Conservation (phyloP, 1,139 yeast species). For the Lizanozyma gosingica region DNA sequence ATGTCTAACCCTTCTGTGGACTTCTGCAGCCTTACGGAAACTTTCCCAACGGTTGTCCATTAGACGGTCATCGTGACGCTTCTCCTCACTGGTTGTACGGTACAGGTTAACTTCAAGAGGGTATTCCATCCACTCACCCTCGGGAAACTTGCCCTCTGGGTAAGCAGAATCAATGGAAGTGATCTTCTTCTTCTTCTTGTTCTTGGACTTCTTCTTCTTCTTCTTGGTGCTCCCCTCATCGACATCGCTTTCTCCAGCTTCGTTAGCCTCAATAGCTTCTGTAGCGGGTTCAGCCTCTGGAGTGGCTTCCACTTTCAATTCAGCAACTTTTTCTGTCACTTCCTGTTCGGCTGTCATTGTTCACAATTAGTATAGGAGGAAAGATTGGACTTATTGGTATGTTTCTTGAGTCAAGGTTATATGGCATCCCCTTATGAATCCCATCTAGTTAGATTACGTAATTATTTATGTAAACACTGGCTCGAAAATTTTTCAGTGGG, state of each 20-base stretch:
- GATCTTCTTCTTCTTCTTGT: slow-evolving; percentile 32
- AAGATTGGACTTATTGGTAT: too few species aligned
- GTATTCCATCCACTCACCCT: slow-evolving; percentile 78
- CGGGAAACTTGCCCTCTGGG: slow-evolving; percentile 74
- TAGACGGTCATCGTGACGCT: slow-evolving; percentile 69
- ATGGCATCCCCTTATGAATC: too few species aligned
- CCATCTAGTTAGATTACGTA: too few species aligned
- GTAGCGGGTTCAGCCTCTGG: not conserved
- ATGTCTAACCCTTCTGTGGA: slow-evolving; percentile 83
- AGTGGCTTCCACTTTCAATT: slow-evolving; percentile 6
- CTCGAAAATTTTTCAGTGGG: too few species aligned
- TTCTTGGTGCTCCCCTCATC: slow-evolving; percentile 13
- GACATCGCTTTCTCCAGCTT: slow-evolving; percentile 10
- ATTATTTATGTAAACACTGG: too few species aligned
- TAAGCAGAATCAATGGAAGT: slow-evolving; percentile 60
- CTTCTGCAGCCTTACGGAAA: slow-evolving; percentile 91
- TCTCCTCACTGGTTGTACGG: slow-evolving; percentile 81
- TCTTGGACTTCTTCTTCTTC: slow-evolving; percentile 42
- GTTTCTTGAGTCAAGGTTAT: too few species aligned
- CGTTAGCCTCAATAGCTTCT: slow-evolving; percentile 30
- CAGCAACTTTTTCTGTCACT: slow-evolving; percentile 9
- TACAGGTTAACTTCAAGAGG: slow-evolving; percentile 62
- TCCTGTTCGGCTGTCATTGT: not conserved
- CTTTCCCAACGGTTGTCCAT: slow-evolving; percentile 67
- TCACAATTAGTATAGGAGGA: too few species aligned